A percentile compares a stretch with the other conserved stretches of the same genome.
phyloP scores from a whole-genome alignment of 78 protist genomes.

The Bigelowiella natans region DNA sequence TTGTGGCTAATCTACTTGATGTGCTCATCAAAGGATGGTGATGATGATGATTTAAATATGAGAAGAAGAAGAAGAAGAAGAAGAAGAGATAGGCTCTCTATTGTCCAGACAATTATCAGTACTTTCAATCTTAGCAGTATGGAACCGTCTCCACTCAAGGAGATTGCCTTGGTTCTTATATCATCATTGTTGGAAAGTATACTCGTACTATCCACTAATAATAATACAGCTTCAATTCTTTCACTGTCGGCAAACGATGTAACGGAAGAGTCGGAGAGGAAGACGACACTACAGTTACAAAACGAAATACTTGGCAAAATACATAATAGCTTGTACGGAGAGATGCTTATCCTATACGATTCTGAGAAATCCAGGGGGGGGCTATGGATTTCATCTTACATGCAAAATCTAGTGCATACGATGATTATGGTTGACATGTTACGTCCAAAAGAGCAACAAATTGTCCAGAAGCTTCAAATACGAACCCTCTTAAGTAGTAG shows the following conservation, averaged over 20 bases:
- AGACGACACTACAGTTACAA: background rate
- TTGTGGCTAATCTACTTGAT: background rate
- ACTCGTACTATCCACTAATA: too few relatives aligned
- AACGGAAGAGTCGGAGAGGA: background rate
- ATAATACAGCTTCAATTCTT: too few relatives aligned
- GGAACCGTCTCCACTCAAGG: background rate
- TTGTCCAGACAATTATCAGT: background rate
- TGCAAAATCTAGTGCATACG: background rate
- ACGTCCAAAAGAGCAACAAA: background rate
- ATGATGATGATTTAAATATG: background rate
- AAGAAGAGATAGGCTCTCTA: too few relatives aligned
- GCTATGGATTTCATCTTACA: background rate
- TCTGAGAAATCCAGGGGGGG: background rate
- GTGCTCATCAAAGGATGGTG: background rate
- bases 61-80: too few relatives aligned
- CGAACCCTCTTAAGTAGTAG: too few relatives aligned
- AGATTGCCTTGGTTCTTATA: background rate
- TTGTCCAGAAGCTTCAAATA: background rate
- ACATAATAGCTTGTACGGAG: too few relatives aligned
- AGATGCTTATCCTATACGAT: background rate
- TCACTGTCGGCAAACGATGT: background rate
- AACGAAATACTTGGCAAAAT: too few relatives aligned
- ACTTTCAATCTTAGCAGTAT: background rate
- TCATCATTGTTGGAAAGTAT: background rate
- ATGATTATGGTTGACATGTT: background rate